phyloP scores from a whole-genome alignment of 1,284 basidiomycete genomes.

The Mycosarcoma mackinlayi region DNA sequence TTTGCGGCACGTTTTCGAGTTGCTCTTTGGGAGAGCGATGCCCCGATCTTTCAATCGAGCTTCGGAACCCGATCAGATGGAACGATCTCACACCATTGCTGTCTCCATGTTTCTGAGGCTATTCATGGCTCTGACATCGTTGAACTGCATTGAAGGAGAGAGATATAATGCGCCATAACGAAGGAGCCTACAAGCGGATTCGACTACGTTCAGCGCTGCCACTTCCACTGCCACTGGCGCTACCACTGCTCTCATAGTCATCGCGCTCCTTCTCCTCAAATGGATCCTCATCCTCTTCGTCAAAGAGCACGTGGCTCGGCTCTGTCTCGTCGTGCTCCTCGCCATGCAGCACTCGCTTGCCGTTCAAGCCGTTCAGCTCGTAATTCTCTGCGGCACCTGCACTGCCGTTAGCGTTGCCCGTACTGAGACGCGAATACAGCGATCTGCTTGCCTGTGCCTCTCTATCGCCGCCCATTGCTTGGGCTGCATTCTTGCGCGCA shows the following conservation, averaged over 20 bases:
- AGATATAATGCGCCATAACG: too few species aligned
- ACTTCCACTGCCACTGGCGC: slow-evolving; percentile 19
- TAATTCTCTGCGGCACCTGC: slow-evolving; percentile 13
- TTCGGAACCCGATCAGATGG: too few species aligned
- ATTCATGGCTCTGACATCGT: too few species aligned
- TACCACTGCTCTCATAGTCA: slow-evolving; percentile 22
- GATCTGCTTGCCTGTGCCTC: slow-evolving; percentile 26
- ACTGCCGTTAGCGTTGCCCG: slow-evolving; percentile 6
- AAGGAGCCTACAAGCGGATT: slow-evolving; percentile 16
- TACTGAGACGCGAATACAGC: slow-evolving; percentile 39
- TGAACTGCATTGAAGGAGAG: too few species aligned
- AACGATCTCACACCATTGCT: too few species aligned
- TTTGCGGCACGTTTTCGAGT: too few species aligned
- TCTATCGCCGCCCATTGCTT: slow-evolving; percentile 23
- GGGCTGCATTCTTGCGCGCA: slow-evolving; percentile 21
- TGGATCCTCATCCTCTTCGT: slow-evolving; percentile 54
- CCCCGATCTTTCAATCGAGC: too few species aligned
- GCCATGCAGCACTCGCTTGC: slow-evolving; percentile 1
- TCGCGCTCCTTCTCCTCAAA: slow-evolving; percentile 46
- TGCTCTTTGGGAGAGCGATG: too few species aligned
- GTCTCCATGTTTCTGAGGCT: too few species aligned
- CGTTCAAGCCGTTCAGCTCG: slow-evolving; percentile 29
- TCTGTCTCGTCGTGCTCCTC: slow-evolving; percentile 12
- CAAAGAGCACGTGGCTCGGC: slow-evolving; percentile 50
- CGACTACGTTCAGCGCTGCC: slow-evolving; percentile 10